A percentile compares a stretch with the other conserved stretches of the same genome.
Conservation (phyloP, 371 early-diverging fungal species). For the Blakeslea trispora region DNA sequence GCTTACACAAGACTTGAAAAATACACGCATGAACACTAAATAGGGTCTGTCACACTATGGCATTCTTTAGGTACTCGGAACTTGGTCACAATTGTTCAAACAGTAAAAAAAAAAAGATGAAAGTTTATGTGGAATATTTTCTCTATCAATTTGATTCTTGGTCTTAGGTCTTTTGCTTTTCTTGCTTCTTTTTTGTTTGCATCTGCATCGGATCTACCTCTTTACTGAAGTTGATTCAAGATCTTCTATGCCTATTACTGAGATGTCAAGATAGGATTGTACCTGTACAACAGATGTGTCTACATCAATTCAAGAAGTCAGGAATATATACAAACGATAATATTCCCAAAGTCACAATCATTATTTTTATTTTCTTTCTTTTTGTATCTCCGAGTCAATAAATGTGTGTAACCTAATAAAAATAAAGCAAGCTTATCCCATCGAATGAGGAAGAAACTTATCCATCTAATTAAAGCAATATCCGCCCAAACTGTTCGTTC, state of each 20-base stretch:
- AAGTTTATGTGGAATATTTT: not conserved
- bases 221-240: no score
- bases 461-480: conserved; percentile 18
- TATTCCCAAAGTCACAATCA: conserved; percentile 26
- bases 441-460: conserved; percentile 4
- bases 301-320: not conserved
- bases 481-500: conserved; percentile 14
- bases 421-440: conserved; percentile 13
- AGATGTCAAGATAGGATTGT: no score
- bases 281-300: not conserved
- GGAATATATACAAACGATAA: not conserved
- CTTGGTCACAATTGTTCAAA: conserved; percentile 9
- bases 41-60: conserved; percentile 28
- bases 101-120: not conserved
- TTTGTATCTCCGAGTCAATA: conserved; percentile 5
- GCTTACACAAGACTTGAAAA: conserved; percentile 2
- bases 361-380: conserved; percentile 1
- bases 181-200: not conserved
- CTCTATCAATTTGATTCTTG: not conserved
- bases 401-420: conserved; percentile 9
- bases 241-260: not conserved
- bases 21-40: conserved; percentile 22
- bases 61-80: conserved; percentile 18
- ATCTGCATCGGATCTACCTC: not conserved
- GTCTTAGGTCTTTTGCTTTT: conserved; percentile 3